Base-by-base conservation (phyloP, 805 yeast species). In the Candida pini region DNA sequence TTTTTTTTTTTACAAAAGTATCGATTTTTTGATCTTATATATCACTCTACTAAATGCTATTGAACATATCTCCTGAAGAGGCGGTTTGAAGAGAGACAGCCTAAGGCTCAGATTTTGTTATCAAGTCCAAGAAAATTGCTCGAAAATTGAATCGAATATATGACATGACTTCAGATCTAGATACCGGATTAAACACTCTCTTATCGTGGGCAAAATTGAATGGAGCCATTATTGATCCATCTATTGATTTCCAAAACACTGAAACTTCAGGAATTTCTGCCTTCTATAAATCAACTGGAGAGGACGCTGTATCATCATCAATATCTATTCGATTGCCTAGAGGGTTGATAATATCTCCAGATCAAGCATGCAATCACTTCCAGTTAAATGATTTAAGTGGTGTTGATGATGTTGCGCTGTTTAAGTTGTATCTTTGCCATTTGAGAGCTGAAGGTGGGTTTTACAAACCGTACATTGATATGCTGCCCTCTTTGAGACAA, bases 401-500 rank as follows among this genome's bases (percentile, higher is more conserved):
- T 12, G 24, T 46, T 9, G 35, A 38, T 18, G 35, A 43, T 5
- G 39, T 38, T 13, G 16, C 38, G 8, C 21, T 47, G 10, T 22
- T 55, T 28, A 47, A 49, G 29, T 30, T 48, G 4, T 51, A 45
- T 30, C 15, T 53, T 2, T 45, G 47, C n/a, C 33, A 42, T 20
- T 28, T 37, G 17, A 35, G 28, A 20, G 9, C 14, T 18, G 19
- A 28, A 18, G 25, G 12, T 22, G 14, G 19, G 4, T 41, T 35
- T 20, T 38, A 21, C 16, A 16, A 28, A 10, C 69, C 76, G 2
- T 79, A 78, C 43, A 45, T 78, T 23, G 50, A 63, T 13, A 42
- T 63, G 4, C 53, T 79, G 9, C 83, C 86, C 1, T 26, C 56
- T 0, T 5, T 53, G 51, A 18, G 58, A 47, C 59, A 66, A 9